Evolutionary conservation across 805 yeast species (phyloP).

Genomic region (Ogataea siamensis): DNA sequence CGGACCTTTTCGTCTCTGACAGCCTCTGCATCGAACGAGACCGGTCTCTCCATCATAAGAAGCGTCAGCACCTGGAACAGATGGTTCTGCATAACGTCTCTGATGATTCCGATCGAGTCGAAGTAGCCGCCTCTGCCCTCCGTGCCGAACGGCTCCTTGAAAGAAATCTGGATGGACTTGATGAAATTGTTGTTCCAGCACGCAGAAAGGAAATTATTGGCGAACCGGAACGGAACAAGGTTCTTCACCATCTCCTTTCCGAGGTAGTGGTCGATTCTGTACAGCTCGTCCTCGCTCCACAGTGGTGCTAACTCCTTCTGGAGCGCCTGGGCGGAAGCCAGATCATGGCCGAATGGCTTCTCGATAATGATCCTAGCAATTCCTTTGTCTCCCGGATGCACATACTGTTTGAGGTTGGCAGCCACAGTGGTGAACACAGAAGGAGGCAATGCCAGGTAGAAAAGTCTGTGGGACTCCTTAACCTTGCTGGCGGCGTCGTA

Average conservation of each 20-base stretch:
- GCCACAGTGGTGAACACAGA: slow-evolving; percentile 84
- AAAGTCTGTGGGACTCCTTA: slow-evolving; percentile 68
- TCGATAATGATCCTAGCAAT: slow-evolving; percentile 83
- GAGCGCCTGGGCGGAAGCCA: slow-evolving; percentile 71
- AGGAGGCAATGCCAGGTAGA: slow-evolving; percentile 94
- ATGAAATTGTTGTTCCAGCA: slow-evolving; percentile 84
- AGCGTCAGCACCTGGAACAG: slow-evolving; percentile 87
- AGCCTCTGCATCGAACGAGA: slow-evolving; percentile 85
- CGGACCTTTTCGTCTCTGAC: slow-evolving; percentile 96
- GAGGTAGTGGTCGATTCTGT: slow-evolving; percentile 94
- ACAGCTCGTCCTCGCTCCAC: slow-evolving; percentile 87
- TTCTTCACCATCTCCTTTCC: slow-evolving; percentile 99
- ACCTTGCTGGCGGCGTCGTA: slow-evolving; percentile 53
- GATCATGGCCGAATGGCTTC: slow-evolving; percentile 96
- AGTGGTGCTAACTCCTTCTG: slow-evolving; percentile 79
- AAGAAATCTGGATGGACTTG: slow-evolving; percentile 79
- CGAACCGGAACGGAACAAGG: slow-evolving; percentile 83
- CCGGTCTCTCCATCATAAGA: slow-evolving; percentile 94
- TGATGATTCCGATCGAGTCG: slow-evolving; percentile 89
- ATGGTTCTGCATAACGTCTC: slow-evolving; percentile 99
- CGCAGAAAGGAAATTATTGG: slow-evolving; percentile 83
- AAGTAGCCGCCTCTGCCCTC: slow-evolving; percentile 99
- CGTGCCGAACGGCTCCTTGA: slow-evolving; percentile 98
- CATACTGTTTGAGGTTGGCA: slow-evolving; percentile 61
- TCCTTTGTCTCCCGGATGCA: slow-evolving; percentile 64